Evolutionary conservation across 2,329 filamentous ascomycete species (phyloP).

Genomic region (Emericellopsis cladophorae): DNA sequence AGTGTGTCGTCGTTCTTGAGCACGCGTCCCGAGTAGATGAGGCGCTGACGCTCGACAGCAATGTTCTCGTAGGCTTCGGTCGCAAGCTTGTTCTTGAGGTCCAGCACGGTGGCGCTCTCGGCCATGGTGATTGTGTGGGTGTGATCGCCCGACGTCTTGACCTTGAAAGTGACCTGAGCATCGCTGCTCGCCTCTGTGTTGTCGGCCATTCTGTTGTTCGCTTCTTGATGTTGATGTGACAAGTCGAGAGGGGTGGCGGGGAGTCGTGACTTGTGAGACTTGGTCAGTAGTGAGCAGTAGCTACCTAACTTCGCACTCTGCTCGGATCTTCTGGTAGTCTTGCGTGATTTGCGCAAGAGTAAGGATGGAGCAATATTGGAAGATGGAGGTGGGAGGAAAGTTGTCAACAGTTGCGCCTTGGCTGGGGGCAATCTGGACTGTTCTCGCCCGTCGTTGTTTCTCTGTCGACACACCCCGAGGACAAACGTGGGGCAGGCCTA

Average conservation of each 20-base stretch:
- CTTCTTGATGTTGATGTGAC: not conserved
- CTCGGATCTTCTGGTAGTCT: too few relatives aligned
- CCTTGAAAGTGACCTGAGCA: constrained; percentile 81
- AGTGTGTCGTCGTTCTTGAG: constrained; percentile 90
- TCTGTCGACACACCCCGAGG: too few relatives aligned
- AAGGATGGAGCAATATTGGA: too few relatives aligned
- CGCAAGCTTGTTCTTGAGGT: constrained; percentile 83
- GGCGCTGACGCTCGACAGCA: constrained; percentile 74
- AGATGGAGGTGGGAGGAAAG: too few relatives aligned
- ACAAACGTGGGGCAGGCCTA: too few relatives aligned
- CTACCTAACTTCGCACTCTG: too few relatives aligned
- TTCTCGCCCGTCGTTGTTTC: too few relatives aligned
- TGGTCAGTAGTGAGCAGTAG: too few relatives aligned
- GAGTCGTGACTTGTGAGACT: too few relatives aligned
- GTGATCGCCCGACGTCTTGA: constrained; percentile 90
- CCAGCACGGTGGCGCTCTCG: constrained; percentile 62
- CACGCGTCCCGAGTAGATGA: constrained; percentile 95
- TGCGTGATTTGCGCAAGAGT: too few relatives aligned
- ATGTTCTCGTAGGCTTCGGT: constrained; percentile 74
- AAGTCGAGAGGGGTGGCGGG: not conserved
- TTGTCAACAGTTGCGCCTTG: too few relatives aligned
- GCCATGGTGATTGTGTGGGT: constrained; percentile 75
- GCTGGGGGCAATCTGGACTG: too few relatives aligned
- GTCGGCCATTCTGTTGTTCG: constrained; percentile 45
- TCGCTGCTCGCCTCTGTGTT: constrained; percentile 48